phyloP scores from a whole-genome alignment of 306 rosid species.

The Castanea crenata region DNA sequence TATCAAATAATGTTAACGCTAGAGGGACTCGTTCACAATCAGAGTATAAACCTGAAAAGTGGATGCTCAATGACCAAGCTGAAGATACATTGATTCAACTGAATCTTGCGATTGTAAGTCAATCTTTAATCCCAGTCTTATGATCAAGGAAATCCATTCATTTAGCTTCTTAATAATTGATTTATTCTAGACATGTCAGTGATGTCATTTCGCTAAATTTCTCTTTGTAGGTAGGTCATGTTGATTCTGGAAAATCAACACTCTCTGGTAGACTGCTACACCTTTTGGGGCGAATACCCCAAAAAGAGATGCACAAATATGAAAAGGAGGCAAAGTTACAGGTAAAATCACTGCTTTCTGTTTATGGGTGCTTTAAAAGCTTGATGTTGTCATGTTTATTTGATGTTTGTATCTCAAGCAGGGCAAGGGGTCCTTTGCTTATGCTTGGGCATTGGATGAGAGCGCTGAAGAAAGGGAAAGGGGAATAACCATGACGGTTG shows the following conservation, averaged over 20 bases:
- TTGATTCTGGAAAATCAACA: conserved; percentile 98
- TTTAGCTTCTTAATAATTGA: neutral
- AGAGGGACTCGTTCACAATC: conserved; percentile 33
- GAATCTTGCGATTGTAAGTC: conserved; percentile 87
- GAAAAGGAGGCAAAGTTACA: conserved; percentile 89
- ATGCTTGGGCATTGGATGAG: conserved; percentile 99
- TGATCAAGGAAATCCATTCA: conserved; percentile 7
- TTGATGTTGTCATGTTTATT: conserved; percentile 11
- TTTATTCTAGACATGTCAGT: conserved; percentile 14
- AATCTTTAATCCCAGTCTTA: conserved; percentile 19
- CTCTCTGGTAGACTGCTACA: conserved; percentile 91
- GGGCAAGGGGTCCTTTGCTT: conserved; percentile 98
- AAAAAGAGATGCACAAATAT: conserved; percentile 92
- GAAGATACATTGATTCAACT: conserved; percentile 73
- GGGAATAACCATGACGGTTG: conserved; percentile 98
- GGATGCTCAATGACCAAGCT: conserved; percentile 91
- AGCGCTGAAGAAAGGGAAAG: conserved; percentile 97
- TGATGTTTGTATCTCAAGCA: conserved; percentile 28
- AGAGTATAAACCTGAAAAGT: conserved; percentile 71
- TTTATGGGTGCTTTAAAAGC: conserved; percentile 22
- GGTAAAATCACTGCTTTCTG: conserved; percentile 40
- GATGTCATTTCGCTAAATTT: conserved; percentile 19
- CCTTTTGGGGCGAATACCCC: conserved; percentile 77
- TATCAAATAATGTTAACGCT: conserved; percentile 40
- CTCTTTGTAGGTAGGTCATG: conserved; percentile 88